Evolutionary conservation across 2,329 filamentous ascomycete species (phyloP), one percentile per base, ranked within the genome.

Genomic region (Neopestalotiopsis sp.): DNA sequence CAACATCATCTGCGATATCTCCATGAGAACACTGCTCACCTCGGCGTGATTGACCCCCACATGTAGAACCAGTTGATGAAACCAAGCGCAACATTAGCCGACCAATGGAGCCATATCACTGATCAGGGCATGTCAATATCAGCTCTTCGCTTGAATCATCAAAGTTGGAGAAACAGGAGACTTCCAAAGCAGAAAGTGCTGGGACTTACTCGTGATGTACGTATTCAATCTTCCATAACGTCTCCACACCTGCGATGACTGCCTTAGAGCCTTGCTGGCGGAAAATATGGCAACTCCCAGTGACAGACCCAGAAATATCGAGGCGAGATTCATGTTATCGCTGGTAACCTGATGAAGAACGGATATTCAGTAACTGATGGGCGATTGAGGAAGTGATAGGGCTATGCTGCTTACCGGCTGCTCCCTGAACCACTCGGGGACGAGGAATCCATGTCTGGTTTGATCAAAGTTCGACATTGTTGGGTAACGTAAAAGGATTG

Each of bases 61-160:
- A 80, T 62, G 65, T 75, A 76, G 7, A 79, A 72, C 74, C 75
- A 80, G 38, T 72, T 74, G 7, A 76, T 68, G 4, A 78, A 64
- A 12, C 74, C 72, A 64, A 78, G 76, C 2, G 70, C 65, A 4
- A 77, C 34, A 67, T 73, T 78, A 7, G 75, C 74, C 5, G 71
- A 2, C 42, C 76, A 71, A 66, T 80, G 76, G 13, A 72, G 40
- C 78, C 79, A 81, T 45, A 81, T 75, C 78, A 79, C 77, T 68
- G 30, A 52, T 62, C 9, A 32, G 1, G 17, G 1, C 28, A 32
- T 32, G 57, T 32, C 57, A 59, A 32, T 20, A 14, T 5, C 4
- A 20, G 12, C 20, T 59, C 12, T 24, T 30, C 9, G n/a, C 5
- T 30, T 10, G 3, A 7, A n/a, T 14, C 1, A 10, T 1, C 34